Evolutionary conservation across 2,329 filamentous ascomycete genomes (phyloP).

Genomic region (Colletotrichum musicola): DNA sequence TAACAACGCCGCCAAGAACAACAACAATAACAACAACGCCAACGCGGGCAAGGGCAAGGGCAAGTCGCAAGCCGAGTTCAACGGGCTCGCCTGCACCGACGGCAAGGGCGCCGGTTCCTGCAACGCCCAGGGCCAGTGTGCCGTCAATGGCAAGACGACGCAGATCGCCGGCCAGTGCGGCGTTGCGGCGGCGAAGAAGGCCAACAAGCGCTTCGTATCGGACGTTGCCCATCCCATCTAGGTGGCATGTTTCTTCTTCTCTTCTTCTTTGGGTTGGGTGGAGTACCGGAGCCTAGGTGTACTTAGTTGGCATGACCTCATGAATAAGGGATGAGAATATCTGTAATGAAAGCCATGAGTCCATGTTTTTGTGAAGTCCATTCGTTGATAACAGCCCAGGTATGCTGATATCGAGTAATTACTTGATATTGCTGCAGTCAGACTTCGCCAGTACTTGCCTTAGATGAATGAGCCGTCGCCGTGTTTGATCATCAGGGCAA

Average conservation of each 20-base stretch:
- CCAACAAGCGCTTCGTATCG: slow-evolving; percentile 14
- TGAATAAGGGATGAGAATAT: slow-evolving; percentile 12
- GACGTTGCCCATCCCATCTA: slow-evolving; percentile 1
- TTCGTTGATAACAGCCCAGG: background rate
- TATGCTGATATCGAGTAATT: background rate
- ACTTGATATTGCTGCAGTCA: background rate
- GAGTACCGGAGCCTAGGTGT: slow-evolving; percentile 6
- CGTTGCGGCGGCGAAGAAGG: slow-evolving; percentile 26
- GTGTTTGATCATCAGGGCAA: too few species aligned
- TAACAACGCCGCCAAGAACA: background rate
- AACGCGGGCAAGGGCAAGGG: slow-evolving; percentile 14
- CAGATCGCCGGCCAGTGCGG: slow-evolving; percentile 35
- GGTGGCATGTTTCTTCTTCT: background rate
- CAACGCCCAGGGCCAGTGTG: slow-evolving; percentile 24
- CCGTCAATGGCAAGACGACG: slow-evolving; percentile 33
- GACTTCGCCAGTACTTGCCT: too few species aligned
- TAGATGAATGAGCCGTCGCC: too few species aligned
- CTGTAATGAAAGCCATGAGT: background rate
- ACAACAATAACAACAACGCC: slow-evolving; percentile 4
- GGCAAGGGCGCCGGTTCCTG: slow-evolving; percentile 34
- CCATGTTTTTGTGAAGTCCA: background rate
- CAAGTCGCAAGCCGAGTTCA: slow-evolving; percentile 26
- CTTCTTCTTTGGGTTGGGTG: background rate
- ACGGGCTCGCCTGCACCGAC: slow-evolving; percentile 29
- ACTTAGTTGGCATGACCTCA: slow-evolving; percentile 13